Evolutionary conservation across 768 basidiomycete genomes (phyloP).

Genomic region (Tricholoma sp.): DNA sequence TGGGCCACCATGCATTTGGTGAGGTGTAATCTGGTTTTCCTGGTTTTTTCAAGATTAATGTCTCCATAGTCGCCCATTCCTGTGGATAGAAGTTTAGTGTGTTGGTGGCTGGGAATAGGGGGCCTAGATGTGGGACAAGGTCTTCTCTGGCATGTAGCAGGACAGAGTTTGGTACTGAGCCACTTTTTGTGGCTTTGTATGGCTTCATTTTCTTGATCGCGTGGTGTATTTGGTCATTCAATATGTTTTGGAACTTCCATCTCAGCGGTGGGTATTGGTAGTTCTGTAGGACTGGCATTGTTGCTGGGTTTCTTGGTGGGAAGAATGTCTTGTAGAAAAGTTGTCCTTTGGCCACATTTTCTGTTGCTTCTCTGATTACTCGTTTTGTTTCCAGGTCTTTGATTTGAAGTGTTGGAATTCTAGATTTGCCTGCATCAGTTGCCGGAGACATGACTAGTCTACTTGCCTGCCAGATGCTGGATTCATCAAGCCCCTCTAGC

Average conservation of each 20-base stretch:
- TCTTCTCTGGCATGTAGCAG: constrained; percentile 19
- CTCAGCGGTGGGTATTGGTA: constrained; percentile 19
- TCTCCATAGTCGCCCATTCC: too few species aligned
- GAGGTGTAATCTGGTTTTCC: neutral
- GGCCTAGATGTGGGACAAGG: neutral
- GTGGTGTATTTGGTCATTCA: constrained; percentile 19
- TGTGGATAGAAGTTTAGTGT: too few species aligned
- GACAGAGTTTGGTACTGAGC: constrained; percentile 25
- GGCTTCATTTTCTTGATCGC: constrained; percentile 24
- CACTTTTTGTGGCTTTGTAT: constrained; percentile 27
- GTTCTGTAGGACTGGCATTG: constrained; percentile 1
- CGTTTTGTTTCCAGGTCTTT: neutral
- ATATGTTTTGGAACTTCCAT: constrained; percentile 14
- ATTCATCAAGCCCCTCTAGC: neutral
- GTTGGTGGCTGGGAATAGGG: too few species aligned
- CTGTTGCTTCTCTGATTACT: neutral
- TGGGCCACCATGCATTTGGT: neutral
- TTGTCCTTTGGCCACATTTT: constrained; percentile 22
- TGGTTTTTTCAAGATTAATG: too few species aligned
- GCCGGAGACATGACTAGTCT: constrained; percentile 6
- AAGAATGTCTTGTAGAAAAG: constrained; percentile 25
- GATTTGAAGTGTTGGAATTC: constrained; percentile 21
- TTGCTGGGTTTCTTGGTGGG: constrained; percentile 6
- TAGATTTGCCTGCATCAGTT: constrained; percentile 20
- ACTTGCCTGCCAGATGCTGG: neutral